Conservation (phyloP, 2,329 filamentous ascomycete genomes). For the Neocatenulostroma microsporum region DNA sequence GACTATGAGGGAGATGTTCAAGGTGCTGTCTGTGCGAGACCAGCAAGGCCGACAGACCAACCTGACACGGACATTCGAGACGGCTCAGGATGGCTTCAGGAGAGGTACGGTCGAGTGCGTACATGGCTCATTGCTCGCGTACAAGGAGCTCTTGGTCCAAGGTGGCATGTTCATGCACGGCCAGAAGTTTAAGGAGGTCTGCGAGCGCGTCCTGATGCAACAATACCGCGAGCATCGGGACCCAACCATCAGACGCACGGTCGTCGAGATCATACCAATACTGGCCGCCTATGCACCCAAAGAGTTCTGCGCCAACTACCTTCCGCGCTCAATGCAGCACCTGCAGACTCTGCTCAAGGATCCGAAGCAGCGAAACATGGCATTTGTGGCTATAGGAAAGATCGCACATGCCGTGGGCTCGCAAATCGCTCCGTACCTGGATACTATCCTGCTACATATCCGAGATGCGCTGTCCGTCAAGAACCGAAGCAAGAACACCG, state of each 20-base stretch:
- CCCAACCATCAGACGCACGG: constrained; percentile 74
- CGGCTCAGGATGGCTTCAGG: constrained; percentile 71
- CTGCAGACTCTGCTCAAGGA: constrained; percentile 89
- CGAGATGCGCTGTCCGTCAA: constrained; percentile 80
- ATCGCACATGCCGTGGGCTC: constrained; percentile 95
- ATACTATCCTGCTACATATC: constrained; percentile 88
- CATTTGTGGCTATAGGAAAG: constrained; percentile 91
- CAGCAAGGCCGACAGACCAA: constrained; percentile 76
- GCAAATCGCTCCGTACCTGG: constrained; percentile 87
- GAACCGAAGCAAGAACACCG: constrained; percentile 54
- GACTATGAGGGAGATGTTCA: constrained; percentile 88
- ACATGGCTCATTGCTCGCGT: constrained; percentile 85
- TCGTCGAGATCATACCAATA: constrained; percentile 84
- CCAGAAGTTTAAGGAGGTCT: constrained; percentile 74
- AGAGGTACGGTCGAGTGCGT: constrained; percentile 76
- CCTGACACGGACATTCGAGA: constrained; percentile 86
- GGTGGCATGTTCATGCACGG: constrained; percentile 99
- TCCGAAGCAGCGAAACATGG: constrained; percentile 86
- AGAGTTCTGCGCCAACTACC: constrained; percentile 78
- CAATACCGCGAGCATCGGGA: constrained; percentile 92
- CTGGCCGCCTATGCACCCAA: constrained; percentile 86
- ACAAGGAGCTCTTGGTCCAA: constrained; percentile 87
- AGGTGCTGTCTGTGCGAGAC: constrained; percentile 90
- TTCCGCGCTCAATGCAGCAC: constrained; percentile 96
- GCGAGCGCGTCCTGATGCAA: constrained; percentile 68